Percentiles rank a stretch among this genome's conserved stretches.
Conservation (phyloP, 1,284 basidiomycete genomes). For the Trichosporon ovoides region DNA sequence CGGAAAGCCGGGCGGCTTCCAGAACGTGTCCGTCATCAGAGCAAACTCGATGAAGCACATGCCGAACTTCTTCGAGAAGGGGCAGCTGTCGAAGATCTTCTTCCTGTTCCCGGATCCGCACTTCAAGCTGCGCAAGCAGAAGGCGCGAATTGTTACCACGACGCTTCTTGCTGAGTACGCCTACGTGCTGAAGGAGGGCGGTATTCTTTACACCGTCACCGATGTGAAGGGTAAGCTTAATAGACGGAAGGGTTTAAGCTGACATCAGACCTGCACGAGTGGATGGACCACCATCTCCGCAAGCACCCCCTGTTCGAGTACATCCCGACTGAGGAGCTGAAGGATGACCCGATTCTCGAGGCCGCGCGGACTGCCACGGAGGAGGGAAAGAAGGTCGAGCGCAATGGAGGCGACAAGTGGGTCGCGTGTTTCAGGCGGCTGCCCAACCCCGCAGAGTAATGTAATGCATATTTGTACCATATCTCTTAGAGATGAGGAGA, state of each 20-base stretch:
- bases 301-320: slow-evolving; percentile 81
- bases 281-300: slow-evolving; percentile 88
- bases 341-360: slow-evolving; percentile 61
- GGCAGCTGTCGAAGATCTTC: slow-evolving; percentile 87
- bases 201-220: slow-evolving; percentile 95
- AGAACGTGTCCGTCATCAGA: slow-evolving; percentile 90
- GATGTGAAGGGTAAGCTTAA: slow-evolving; percentile 64
- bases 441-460: slow-evolving; percentile 27
- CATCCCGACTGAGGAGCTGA: slow-evolving; percentile 69
- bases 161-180: slow-evolving; percentile 89
- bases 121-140: slow-evolving; percentile 97
- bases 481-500: too few species aligned
- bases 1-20: slow-evolving; percentile 58
- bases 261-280: slow-evolving; percentile 71
- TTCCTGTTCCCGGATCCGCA: slow-evolving; percentile 99
- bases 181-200: slow-evolving; percentile 81
- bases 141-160: slow-evolving; percentile 89
- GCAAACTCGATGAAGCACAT: slow-evolving; percentile 99
- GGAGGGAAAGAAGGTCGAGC: slow-evolving; percentile 92
- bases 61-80: slow-evolving; percentile 90
- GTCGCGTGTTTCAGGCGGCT: slow-evolving; percentile 43
- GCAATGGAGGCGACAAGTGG: slow-evolving; percentile 83
- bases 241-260: background rate
- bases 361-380: slow-evolving; percentile 83
- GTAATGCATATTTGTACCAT: slow-evolving; percentile 5